These are phyloP conservation scores for Boletus edulis DNA, from an alignment of 768 basidiomycete genomes.

Conservation along the genomic window DNA sequence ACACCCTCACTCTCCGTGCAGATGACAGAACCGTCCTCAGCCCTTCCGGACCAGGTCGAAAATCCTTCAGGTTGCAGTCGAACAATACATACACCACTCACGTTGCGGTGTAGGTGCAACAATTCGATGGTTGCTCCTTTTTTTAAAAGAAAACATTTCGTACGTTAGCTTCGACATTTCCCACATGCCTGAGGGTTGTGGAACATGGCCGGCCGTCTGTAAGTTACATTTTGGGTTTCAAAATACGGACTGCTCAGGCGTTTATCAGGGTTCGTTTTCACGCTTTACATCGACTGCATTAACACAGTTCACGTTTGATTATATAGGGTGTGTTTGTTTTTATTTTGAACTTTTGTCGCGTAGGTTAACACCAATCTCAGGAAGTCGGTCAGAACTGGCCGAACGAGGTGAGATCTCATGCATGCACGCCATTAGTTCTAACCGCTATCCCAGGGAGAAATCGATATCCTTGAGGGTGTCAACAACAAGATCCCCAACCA, in stretches of 20 bases:
- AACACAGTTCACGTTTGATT: background rate
- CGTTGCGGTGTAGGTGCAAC: slow-evolving; percentile 30
- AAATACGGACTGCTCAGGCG: background rate
- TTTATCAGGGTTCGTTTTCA: slow-evolving; percentile 24
- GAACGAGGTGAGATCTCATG: slow-evolving; percentile 8
- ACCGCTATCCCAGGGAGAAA: slow-evolving; percentile 21
- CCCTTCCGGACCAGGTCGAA: slow-evolving; percentile 31
- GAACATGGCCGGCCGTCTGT: slow-evolving; percentile 39
- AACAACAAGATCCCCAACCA: slow-evolving; percentile 29
- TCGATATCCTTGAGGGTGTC: slow-evolving; percentile 35
- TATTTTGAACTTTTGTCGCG: background rate
- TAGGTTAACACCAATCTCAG: slow-evolving; percentile 11
- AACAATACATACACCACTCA: slow-evolving; percentile 31
- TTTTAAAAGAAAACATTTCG: background rate
- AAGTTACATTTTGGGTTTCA: slow-evolving; percentile 3
- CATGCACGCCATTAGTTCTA: background rate
- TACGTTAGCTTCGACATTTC: slow-evolving; percentile 31
- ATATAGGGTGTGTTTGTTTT: slow-evolving; percentile 22
- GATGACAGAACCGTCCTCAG: slow-evolving; percentile 32
- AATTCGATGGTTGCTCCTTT: background rate
- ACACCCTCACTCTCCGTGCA: slow-evolving; percentile 33
- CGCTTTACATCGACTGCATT: background rate
- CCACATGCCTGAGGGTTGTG: slow-evolving; percentile 40
- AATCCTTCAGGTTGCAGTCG: slow-evolving; percentile 36
- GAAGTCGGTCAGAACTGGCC: slow-evolving; percentile 30